These are phyloP conservation scores for Xylariaceae sp. DNA, from an alignment of 2,329 filamentous ascomycete genomes.

Conservation along the genomic window DNA sequence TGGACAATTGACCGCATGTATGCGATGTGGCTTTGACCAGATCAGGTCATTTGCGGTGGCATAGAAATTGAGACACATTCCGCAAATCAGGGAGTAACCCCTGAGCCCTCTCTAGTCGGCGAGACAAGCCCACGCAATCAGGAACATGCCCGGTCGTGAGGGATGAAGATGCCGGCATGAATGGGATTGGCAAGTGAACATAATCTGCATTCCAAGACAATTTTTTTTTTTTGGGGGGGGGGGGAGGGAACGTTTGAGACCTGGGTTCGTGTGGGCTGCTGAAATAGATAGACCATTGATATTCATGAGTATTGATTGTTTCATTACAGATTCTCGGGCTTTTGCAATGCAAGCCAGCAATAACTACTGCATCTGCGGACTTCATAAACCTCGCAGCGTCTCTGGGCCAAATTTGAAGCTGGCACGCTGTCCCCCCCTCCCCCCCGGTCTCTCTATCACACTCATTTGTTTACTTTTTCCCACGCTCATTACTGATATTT, in stretches of 20 bases:
- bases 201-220: slow-evolving; percentile 22
- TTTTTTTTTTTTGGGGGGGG: not conserved
- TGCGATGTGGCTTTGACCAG: slow-evolving; percentile 22
- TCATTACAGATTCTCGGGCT: slow-evolving; percentile 29
- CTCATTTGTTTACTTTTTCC: slow-evolving; percentile 8
- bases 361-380: slow-evolving; percentile 10
- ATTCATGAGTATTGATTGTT: slow-evolving; percentile 26
- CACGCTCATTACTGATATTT: slow-evolving; percentile 5
- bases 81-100: slow-evolving; percentile 19
- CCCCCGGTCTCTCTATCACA: slow-evolving; percentile 8
- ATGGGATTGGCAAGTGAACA: slow-evolving; percentile 7
- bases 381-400: slow-evolving; percentile 21
- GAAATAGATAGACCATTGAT: slow-evolving; percentile 21
- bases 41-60: slow-evolving; percentile 17
- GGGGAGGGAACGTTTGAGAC: slow-evolving; percentile 14
- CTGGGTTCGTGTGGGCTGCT: slow-evolving; percentile 25
- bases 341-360: slow-evolving; percentile 10
- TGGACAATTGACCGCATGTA: slow-evolving; percentile 25
- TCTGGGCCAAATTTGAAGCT: slow-evolving; percentile 1
- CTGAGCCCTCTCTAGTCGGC: not conserved
- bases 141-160: slow-evolving; percentile 9
- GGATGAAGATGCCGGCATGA: slow-evolving; percentile 9
- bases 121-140: slow-evolving; percentile 15
- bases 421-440: not conserved
- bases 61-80: slow-evolving; percentile 26